Percentiles rank a stretch among this genome's conserved stretches.
Evolutionary conservation across 768 basidiomycete genomes (phyloP).

Genomic region (Cubamyces sp.): DNA sequence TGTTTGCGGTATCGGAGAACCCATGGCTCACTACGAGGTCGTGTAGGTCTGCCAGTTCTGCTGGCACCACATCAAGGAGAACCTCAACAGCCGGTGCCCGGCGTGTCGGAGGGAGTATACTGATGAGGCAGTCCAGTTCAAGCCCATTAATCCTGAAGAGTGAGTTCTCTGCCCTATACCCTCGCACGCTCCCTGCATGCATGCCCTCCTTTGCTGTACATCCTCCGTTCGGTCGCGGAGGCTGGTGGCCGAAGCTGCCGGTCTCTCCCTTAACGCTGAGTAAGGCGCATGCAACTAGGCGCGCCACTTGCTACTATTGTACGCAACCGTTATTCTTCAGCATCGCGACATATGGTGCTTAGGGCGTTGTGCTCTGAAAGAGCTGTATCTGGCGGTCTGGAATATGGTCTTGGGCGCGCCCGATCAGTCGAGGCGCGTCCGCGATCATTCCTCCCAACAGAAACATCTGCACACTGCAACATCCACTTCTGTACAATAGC

Average conservation of each 20-base stretch:
- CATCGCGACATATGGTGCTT: background rate
- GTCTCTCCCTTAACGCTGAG: slow-evolving; percentile 1
- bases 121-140: slow-evolving; percentile 93
- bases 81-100: slow-evolving; percentile 94
- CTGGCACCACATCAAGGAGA: slow-evolving; percentile 97
- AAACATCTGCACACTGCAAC: too few relatives aligned
- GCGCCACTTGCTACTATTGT: background rate
- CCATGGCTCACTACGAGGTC: background rate
- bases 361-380: background rate
- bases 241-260: background rate
- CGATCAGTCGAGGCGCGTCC: too few relatives aligned
- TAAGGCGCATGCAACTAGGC: slow-evolving; percentile 2
- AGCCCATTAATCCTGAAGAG: slow-evolving; percentile 95
- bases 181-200: slow-evolving; percentile 4
- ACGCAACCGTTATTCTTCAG: background rate
- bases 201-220: slow-evolving; percentile 21
- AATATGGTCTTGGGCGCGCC: too few relatives aligned
- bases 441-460: too few relatives aligned
- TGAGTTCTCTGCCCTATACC: slow-evolving; percentile 47
- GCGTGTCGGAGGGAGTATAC: slow-evolving; percentile 94
- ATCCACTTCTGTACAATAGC: too few relatives aligned
- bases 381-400: too few relatives aligned
- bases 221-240: background rate
- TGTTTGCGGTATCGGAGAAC: background rate
- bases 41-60: slow-evolving; percentile 96